Base-by-base conservation (phyloP, 805 yeast species). In the Kodamaea neixiangensis region DNA sequence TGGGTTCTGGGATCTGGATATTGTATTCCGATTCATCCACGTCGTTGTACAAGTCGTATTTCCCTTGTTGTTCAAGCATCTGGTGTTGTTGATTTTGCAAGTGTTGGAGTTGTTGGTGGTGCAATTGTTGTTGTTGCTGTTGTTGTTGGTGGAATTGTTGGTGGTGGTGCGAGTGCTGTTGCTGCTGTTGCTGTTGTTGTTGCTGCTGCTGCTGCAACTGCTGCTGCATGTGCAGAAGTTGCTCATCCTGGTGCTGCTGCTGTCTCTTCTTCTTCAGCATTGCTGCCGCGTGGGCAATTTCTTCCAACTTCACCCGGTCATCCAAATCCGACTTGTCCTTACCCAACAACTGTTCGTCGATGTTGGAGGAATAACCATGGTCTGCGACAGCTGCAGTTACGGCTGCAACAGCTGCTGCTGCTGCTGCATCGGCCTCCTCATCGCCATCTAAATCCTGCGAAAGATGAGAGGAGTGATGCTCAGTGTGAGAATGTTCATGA, bases 1-100 rank as follows among this genome's bases (percentile, higher is more conserved):
- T 71, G 7, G 79, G 79, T 47, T 73, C 79, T 15, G 79, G 79
- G 44, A 74, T 73, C 61, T 72, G 78, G 54, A 74, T 74, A 52
- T 72, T 73, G 58, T 71, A 74, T 50, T 74, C 78, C 22, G 67
- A 62, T 18, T 71, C 76, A 50, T 67, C 71, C 47, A 58, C 64
- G 7, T 62, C 67, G 14, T 43, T 43, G 42, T 47, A 47, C 49
- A 62, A 62, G 44, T 58, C 44, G 34, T 47, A 41, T 29, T 59
- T 58, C 15, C 54, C 54, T 7, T 34, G 41, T 47, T 58, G 62
- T 10, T 50, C 52, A 7, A 40, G 46, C 10, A 42, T 21, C 11
- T 49, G 53, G 14, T 51, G 57, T 15, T 44, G 55, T 31, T 53
- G 58, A 10, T 54, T 59, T 15, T 52, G 60, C 25, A 54, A 58